phyloP scores from a whole-genome alignment of 345 rosid species.

The Camelina neglecta region DNA sequence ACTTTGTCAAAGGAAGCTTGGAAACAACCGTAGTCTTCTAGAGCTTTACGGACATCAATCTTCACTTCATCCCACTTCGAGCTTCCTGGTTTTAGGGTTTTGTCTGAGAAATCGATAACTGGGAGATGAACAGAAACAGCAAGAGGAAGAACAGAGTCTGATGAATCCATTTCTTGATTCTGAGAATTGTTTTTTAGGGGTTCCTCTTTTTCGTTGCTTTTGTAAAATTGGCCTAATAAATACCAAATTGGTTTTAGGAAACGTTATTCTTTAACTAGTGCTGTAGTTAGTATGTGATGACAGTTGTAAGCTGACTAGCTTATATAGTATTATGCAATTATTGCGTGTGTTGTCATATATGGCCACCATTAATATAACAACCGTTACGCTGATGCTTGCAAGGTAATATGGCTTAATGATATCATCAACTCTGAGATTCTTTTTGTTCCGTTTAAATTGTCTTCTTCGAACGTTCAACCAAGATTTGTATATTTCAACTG shows the following conservation, averaged over 20 bases:
- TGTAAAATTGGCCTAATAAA: too few relatives aligned
- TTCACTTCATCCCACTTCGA: constrained; percentile 38
- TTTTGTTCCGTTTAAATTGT: too few relatives aligned
- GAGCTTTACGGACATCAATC: constrained; percentile 40
- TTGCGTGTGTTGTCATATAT: too few relatives aligned
- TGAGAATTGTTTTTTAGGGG: not conserved
- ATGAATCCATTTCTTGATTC: constrained; percentile 37
- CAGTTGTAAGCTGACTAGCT: not conserved
- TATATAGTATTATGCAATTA: not conserved
- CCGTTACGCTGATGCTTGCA: too few relatives aligned
- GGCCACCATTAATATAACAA: too few relatives aligned
- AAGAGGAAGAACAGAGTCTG: constrained; percentile 25
- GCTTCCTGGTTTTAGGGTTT: constrained; percentile 39
- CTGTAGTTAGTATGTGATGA: not conserved
- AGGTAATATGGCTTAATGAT: too few relatives aligned
- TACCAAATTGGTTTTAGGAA: not conserved
- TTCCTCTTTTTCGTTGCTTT: not conserved
- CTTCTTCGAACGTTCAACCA: too few relatives aligned
- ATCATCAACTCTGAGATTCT: too few relatives aligned
- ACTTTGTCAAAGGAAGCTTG: constrained; percentile 34
- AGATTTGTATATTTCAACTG: too few relatives aligned
- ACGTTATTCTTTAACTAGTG: not conserved
- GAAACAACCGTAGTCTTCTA: constrained; percentile 42
- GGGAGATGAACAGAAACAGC: constrained; percentile 13
- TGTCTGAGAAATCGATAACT: constrained; percentile 21